These are phyloP conservation scores for Sicyos baderoa DNA, from an alignment of 306 rosid genomes.

Conservation along the genomic window DNA sequence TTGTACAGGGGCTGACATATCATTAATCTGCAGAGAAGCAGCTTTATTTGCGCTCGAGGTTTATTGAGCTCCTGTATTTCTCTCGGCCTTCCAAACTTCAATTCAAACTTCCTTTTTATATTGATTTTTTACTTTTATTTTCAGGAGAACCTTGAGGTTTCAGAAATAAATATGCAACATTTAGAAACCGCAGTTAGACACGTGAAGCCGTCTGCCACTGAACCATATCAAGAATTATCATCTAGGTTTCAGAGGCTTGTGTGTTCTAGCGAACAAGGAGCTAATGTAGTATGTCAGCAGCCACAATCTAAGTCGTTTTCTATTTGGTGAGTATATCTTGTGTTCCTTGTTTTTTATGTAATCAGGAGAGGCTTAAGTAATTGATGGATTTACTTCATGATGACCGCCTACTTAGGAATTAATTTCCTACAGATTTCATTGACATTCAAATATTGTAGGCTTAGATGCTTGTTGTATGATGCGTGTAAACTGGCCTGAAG, in stretches of 20 bases:
- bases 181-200: conserved; percentile 50
- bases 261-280: conserved; percentile 31
- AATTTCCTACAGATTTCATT: no score
- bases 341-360: background rate
- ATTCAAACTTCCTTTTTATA: conserved; percentile 17
- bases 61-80: conserved; percentile 22
- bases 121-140: conserved; percentile 18
- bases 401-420: no score
- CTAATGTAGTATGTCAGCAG: conserved; percentile 25
- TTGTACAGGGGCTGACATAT: conserved; percentile 82
- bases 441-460: no score
- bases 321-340: conserved; percentile 33
- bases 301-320: conserved; percentile 23
- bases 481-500: no score
- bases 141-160: conserved; percentile 62
- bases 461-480: no score
- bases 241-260: conserved; percentile 68
- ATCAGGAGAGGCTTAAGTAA: no score
- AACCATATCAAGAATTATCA: conserved; percentile 53
- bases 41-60: conserved; percentile 80
- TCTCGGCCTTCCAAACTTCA: conserved; percentile 10
- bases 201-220: conserved; percentile 55
- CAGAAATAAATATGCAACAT: conserved; percentile 62
- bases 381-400: no score
- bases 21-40: conserved; percentile 73